Evolutionary conservation across 352 stramenopile species (phyloP).

Genomic region (Pythium chondricola): DNA sequence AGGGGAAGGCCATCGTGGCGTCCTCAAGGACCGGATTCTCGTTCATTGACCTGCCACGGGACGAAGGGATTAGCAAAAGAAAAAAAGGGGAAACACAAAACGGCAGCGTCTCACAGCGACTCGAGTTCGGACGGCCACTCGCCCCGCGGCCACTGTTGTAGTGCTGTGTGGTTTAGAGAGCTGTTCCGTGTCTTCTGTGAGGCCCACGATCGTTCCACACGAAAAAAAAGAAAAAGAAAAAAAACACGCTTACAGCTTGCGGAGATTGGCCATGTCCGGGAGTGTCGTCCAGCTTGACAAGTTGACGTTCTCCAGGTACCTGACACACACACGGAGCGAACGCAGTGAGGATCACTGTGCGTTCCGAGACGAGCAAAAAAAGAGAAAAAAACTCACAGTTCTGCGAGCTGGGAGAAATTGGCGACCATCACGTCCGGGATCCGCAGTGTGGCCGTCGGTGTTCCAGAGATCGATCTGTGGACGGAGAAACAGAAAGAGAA

Average conservation of each 20-base stretch:
- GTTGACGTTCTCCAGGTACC: conserved; percentile 1
- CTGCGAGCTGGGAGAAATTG: neutral
- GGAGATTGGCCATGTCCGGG: conserved; percentile 7
- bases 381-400: neutral
- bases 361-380: neutral
- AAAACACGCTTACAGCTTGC: conserved; percentile 10
- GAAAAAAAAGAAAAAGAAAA: too few species aligned
- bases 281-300: conserved; percentile 7
- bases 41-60: conserved; percentile 1
- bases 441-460: neutral
- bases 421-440: neutral
- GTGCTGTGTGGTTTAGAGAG: neutral
- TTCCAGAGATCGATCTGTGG: neutral
- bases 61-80: neutral
- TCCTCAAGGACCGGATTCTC: conserved; percentile 1
- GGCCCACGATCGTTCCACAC: too few species aligned
- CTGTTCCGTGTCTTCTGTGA: neutral
- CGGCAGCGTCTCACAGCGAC: conserved; percentile 1
- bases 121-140: neutral
- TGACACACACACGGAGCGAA: too few species aligned
- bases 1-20: neutral
- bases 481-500: neutral
- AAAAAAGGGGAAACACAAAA: neutral
- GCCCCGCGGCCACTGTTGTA: conserved; percentile 1
- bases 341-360: too few species aligned